Base-by-base conservation (phyloP, 495 filamentous ascomycete genomes). In the Penicillium lagena region DNA sequence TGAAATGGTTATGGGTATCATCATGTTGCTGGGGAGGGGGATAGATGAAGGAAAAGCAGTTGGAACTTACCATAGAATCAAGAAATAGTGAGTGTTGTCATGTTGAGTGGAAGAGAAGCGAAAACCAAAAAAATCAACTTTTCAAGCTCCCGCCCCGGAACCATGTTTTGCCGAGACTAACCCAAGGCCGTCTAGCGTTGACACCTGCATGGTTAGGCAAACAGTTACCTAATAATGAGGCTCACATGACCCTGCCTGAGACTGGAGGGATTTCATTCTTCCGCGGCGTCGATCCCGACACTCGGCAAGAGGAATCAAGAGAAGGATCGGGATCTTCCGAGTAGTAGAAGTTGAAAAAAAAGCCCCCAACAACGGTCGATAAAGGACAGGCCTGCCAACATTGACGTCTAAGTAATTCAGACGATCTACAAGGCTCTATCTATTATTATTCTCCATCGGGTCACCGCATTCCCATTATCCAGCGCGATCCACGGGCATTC, bases 1-100 rank as follows among this genome's bases (percentile, higher is more conserved):
- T 90, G 87, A 84, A 66, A 45, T 67, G 89, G 91, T 86, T 89
- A 78, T 81, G 76, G 72, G 72, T 81, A 74, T 85, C 83, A 86
- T 85, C 82, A 83, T 67, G 15, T 47, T 47, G 62, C 50, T 58
- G 51, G 49, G 49, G 40, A 41, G 29, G 33, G 29, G 49, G 29
- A 29, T 49, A 46, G 39, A 29, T 32, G 29, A 33, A 37, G 35
- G 37, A 37, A 50, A 35, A 37, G 41, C 13, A 40, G 17, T 36
- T 17, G 29, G 12, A 34, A 42, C 56, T 47, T 55, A 62, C 59
- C 56, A 55, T 46, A 17, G 4, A 22, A 22, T 22, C 22, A 22
- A 22, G 22, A 22, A 4, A 22, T 22, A 6, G 6, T 22, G 22
- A 22, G 22, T 4, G 22, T 22, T 22, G 22, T 22, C 22, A 22